These are phyloP conservation scores for Elsinoe perseae DNA, from an alignment of 2,329 filamentous ascomycete species.

Conservation along the genomic window DNA sequence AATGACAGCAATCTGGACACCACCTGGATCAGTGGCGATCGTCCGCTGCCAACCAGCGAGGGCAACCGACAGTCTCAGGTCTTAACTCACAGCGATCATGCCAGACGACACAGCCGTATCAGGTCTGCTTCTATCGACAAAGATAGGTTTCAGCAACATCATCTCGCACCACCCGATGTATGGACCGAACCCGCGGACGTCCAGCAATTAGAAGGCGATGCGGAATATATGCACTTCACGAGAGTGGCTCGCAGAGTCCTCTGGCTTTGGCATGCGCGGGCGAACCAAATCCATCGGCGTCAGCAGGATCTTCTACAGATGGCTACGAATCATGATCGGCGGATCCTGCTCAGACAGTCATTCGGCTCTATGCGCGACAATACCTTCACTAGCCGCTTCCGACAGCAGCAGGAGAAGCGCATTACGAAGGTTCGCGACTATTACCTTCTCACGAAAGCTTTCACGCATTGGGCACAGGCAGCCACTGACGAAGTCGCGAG, in stretches of 20 bases:
- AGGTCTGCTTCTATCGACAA: not conserved
- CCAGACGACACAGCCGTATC: not conserved
- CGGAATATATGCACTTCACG: slow-evolving; percentile 6
- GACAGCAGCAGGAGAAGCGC: slow-evolving; percentile 49
- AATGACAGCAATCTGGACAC: slow-evolving; percentile 48
- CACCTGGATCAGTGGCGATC: slow-evolving; percentile 35
- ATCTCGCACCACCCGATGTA: not conserved
- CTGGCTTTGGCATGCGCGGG: slow-evolving; percentile 29
- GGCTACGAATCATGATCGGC: slow-evolving; percentile 36
- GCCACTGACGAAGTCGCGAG: slow-evolving; percentile 58
- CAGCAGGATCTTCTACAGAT: slow-evolving; percentile 32
- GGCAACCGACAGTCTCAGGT: not conserved
- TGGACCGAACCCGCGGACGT: not conserved
- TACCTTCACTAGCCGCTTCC: slow-evolving; percentile 42
- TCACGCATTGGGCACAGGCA: slow-evolving; percentile 61
- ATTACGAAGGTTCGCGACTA: slow-evolving; percentile 58
- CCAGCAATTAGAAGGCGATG: not conserved
- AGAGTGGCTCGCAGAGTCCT: slow-evolving; percentile 39
- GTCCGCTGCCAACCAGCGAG: slow-evolving; percentile 17
- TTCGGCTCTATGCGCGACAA: slow-evolving; percentile 45
- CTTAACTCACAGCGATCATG: not conserved
- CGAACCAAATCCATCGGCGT: slow-evolving; percentile 39
- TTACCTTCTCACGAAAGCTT: slow-evolving; percentile 56
- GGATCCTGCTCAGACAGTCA: slow-evolving; percentile 45
- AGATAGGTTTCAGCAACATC: not conserved